These are phyloP conservation scores for Didymella sp. DNA, from an alignment of 2,329 filamentous ascomycete genomes.

Conservation along the genomic window DNA sequence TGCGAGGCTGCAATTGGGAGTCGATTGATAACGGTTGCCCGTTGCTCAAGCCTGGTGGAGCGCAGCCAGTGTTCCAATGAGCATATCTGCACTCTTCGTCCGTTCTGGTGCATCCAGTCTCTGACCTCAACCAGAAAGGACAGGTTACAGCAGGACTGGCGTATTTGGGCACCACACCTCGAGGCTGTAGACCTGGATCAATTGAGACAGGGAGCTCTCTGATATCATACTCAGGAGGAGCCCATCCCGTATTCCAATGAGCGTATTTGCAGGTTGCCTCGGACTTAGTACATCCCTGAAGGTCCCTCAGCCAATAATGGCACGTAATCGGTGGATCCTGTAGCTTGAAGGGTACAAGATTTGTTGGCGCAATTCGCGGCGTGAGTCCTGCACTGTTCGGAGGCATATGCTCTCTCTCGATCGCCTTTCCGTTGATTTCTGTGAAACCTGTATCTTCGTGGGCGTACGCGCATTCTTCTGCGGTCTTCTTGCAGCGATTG, in stretches of 20 bases:
- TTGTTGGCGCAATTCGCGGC: background rate
- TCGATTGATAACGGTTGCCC: background rate
- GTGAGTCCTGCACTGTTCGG: background rate
- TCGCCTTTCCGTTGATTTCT: background rate
- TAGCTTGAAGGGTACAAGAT: constrained; percentile 16
- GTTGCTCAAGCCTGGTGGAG: background rate
- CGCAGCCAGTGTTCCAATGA: constrained; percentile 37
- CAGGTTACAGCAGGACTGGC: constrained; percentile 24
- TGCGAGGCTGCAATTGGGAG: background rate
- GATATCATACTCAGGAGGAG: background rate
- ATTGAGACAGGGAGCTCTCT: constrained; percentile 13
- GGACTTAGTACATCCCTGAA: constrained; percentile 19
- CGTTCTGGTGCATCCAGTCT: constrained; percentile 20
- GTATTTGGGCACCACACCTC: background rate
- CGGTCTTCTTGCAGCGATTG: constrained; percentile 27
- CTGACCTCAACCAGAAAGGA: constrained; percentile 21
- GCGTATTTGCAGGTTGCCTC: constrained; percentile 29
- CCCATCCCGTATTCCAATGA: constrained; percentile 35
- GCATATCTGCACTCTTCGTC: constrained; percentile 33
- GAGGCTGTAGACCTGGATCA: constrained; percentile 15
- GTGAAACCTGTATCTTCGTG: constrained; percentile 41
- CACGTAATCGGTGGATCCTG: constrained; percentile 29
- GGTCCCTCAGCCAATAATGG: constrained; percentile 26
- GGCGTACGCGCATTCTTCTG: constrained; percentile 35
- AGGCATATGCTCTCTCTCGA: background rate